Percentiles rank a stretch among this genome's conserved stretches.
Conservation (phyloP, 2,329 filamentous ascomycete species). For the Dactylonectria macrodidyma region DNA sequence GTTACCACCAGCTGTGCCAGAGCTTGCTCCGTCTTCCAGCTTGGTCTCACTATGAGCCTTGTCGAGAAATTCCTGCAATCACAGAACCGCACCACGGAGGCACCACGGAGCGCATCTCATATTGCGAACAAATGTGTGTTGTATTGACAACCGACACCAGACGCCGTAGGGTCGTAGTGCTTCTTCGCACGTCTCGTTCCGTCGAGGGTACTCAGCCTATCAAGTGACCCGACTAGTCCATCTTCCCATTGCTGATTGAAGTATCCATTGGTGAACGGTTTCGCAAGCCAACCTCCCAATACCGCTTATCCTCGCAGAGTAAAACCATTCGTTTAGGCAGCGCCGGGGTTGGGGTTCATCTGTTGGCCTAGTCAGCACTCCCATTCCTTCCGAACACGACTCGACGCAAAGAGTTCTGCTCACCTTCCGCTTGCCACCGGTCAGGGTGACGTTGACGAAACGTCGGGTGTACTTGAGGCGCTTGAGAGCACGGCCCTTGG, state of each 20-base stretch:
- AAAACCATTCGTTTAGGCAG: conserved; percentile 62
- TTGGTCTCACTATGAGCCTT: neutral
- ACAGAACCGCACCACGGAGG: conserved; percentile 3
- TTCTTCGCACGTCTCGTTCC: conserved; percentile 54
- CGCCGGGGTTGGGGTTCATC: conserved; percentile 91
- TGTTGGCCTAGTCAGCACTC: conserved; percentile 55
- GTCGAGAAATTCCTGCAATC: conserved; percentile 1
- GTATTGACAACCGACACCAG: conserved; percentile 60
- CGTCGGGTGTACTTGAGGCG: conserved; percentile 95
- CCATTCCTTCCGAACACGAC: neutral
- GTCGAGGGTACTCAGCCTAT: conserved; percentile 53
- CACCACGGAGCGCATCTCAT: conserved; percentile 2
- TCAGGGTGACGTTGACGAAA: conserved; percentile 98
- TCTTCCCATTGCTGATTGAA: conserved; percentile 53
- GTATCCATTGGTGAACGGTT: conserved; percentile 52
- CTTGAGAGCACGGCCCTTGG: conserved; percentile 99
- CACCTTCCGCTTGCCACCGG: conserved; percentile 99
- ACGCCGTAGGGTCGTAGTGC: conserved; percentile 58
- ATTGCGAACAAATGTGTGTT: conserved; percentile 54
- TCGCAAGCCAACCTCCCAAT: conserved; percentile 50
- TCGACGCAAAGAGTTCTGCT: conserved; percentile 45
- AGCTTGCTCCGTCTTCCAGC: neutral
- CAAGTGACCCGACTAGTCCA: conserved; percentile 55
- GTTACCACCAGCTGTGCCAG: neutral
- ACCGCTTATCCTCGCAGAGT: conserved; percentile 45